These are phyloP conservation scores for Scedosporium dehoogii DNA, from an alignment of 2,329 filamentous ascomycete species.

Conservation along the genomic window DNA sequence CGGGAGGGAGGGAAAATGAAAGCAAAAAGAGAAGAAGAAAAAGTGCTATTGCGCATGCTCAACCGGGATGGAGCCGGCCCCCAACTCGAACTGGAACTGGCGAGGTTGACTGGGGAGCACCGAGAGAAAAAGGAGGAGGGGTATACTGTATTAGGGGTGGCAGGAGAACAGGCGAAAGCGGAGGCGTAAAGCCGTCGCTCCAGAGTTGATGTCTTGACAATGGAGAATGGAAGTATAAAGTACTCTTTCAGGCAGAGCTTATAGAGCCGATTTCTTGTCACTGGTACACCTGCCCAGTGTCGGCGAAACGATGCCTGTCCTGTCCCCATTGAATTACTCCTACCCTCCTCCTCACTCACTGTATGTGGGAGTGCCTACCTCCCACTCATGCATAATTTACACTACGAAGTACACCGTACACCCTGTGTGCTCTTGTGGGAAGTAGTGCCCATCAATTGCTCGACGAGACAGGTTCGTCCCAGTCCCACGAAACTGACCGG, in stretches of 20 bases:
- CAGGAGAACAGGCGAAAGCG: conserved; percentile 2
- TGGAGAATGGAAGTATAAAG: not conserved
- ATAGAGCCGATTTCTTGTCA: not conserved
- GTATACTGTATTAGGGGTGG: not conserved
- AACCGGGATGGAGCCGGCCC: conserved; percentile 3
- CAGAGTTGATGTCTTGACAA: not conserved
- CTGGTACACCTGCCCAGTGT: not conserved
- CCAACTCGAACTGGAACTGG: not conserved
- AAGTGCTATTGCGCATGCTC: not conserved
- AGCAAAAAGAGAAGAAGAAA: not conserved
- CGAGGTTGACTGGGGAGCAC: not conserved
- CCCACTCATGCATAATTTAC: no score
- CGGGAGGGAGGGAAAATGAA: no score
- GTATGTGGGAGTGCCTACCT: no score
- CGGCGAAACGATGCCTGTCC: not conserved
- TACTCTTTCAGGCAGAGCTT: not conserved
- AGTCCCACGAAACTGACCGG: no score
- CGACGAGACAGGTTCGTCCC: no score
- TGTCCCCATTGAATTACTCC: not conserved
- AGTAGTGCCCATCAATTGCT: no score
- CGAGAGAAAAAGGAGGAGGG: not conserved
- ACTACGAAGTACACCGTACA: no score
- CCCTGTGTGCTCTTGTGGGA: no score
- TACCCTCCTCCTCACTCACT: no score
- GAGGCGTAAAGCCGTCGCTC: conserved; percentile 1